These are phyloP conservation scores for Lactarius evosmus DNA, from an alignment of 768 basidiomycete species.

Conservation along the genomic window DNA sequence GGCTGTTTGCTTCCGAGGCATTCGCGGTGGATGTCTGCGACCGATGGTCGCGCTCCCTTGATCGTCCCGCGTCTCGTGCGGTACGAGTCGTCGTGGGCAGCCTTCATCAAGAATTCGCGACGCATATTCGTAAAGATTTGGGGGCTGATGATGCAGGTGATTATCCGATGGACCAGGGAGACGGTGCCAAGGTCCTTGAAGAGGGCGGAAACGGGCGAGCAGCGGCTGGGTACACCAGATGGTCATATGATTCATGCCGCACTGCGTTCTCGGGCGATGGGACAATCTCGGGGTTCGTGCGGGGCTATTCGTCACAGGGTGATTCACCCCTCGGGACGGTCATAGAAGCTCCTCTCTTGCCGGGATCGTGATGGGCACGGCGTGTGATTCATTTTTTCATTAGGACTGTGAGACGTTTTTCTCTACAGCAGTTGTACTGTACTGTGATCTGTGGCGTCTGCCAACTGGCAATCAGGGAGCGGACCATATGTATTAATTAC, in stretches of 20 bases:
- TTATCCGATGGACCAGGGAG: neutral
- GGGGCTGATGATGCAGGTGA: neutral
- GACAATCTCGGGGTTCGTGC: neutral
- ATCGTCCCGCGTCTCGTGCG: neutral
- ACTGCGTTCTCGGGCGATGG: neutral
- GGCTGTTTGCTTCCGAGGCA: neutral
- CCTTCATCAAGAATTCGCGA: neutral
- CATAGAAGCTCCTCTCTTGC: neutral
- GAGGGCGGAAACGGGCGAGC: neutral
- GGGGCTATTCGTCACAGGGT: no score
- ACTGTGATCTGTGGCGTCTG: neutral
- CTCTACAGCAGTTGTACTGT: neutral
- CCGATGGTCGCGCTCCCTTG: neutral
- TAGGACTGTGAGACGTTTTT: neutral
- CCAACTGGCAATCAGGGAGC: neutral
- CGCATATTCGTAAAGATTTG: neutral
- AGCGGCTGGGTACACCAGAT: neutral
- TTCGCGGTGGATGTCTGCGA: neutral
- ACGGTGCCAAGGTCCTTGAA: neutral
- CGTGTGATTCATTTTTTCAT: neutral
- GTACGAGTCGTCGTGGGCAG: neutral
- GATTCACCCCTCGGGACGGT: neutral
- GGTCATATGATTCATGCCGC: neutral
- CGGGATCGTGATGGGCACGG: neutral
- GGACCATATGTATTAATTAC: neutral